Evolutionary conservation across 805 yeast species (phyloP).

Genomic region (Suhomyces kilbournensis): DNA sequence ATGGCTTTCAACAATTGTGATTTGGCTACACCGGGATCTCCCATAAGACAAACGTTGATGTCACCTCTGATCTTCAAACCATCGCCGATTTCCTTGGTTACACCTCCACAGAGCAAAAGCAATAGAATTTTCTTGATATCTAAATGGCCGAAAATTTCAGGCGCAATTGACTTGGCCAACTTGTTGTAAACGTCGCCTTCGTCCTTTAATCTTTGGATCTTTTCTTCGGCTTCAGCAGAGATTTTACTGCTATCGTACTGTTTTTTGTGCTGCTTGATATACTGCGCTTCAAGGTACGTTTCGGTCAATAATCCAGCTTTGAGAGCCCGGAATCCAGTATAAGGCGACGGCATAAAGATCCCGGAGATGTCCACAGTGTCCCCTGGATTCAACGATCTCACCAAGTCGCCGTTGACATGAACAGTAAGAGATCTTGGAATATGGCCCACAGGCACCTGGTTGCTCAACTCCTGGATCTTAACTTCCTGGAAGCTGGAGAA

Average conservation of each 20-base stretch:
- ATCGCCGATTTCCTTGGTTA: conserved; percentile 89
- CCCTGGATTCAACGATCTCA: conserved; percentile 86
- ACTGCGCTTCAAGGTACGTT: conserved; percentile 87
- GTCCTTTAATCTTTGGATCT: conserved; percentile 52
- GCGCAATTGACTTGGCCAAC: conserved; percentile 88
- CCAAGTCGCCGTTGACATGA: conserved; percentile 90
- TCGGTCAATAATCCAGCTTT: conserved; percentile 92
- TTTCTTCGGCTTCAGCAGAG: conserved; percentile 52
- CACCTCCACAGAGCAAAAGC: conserved; percentile 88
- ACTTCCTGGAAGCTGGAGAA: conserved; percentile 95
- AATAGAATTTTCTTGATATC: conserved; percentile 92
- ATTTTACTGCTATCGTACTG: conserved; percentile 68
- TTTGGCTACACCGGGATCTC: conserved; percentile 99
- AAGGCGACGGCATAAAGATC: conserved; percentile 88
- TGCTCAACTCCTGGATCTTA: conserved; percentile 88
- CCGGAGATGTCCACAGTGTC: conserved; percentile 93
- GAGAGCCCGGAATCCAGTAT: conserved; percentile 91
- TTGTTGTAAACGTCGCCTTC: conserved; percentile 75
- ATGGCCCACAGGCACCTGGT: conserved; percentile 97
- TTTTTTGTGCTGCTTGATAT: conserved; percentile 81
- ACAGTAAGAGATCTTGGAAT: conserved; percentile 85
- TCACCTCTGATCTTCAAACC: conserved; percentile 98
- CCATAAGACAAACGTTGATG: conserved; percentile 93
- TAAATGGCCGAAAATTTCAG: conserved; percentile 91
- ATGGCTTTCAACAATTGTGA: conserved; percentile 92